phyloP scores from a whole-genome alignment of 1,284 basidiomycete genomes.

The Xerocomus minutiporus region DNA sequence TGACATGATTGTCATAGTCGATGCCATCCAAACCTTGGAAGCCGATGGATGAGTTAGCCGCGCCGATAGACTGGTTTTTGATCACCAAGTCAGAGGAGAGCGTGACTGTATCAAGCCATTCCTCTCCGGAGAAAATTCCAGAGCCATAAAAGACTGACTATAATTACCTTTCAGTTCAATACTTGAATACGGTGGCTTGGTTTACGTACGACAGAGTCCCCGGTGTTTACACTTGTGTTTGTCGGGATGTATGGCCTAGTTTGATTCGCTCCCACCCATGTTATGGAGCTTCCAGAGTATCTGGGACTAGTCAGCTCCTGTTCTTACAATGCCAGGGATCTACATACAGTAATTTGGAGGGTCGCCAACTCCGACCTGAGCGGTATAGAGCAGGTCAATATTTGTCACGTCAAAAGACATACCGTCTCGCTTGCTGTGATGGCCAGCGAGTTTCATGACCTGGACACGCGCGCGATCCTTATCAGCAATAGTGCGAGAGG shows the following conservation, averaged over 20 bases:
- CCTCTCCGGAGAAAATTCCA: slow-evolving; percentile 47
- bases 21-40: slow-evolving; percentile 50
- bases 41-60: slow-evolving; percentile 39
- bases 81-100: slow-evolving; percentile 42
- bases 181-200: no score
- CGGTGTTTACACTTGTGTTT: slow-evolving; percentile 40
- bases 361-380: slow-evolving; percentile 40
- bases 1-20: slow-evolving; percentile 38
- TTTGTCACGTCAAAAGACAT: slow-evolving; percentile 11
- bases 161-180: neutral
- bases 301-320: slow-evolving; percentile 7
- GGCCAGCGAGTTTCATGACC: slow-evolving; percentile 4
- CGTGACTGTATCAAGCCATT: slow-evolving; percentile 48
- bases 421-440: slow-evolving; percentile 7
- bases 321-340: neutral
- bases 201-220: slow-evolving; percentile 34
- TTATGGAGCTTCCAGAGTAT: slow-evolving; percentile 36
- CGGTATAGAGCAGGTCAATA: slow-evolving; percentile 29
- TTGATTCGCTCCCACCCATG: slow-evolving; percentile 34
- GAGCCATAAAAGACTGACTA: slow-evolving; percentile 46
- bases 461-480: slow-evolving; percentile 23
- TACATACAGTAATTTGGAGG: slow-evolving; percentile 42
- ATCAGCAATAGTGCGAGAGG: slow-evolving; percentile 1
- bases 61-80: slow-evolving; percentile 48
- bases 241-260: slow-evolving; percentile 35